These are phyloP conservation scores for Epichloe glyceriae DNA, from an alignment of 2,329 filamentous ascomycete species.

Conservation along the genomic window DNA sequence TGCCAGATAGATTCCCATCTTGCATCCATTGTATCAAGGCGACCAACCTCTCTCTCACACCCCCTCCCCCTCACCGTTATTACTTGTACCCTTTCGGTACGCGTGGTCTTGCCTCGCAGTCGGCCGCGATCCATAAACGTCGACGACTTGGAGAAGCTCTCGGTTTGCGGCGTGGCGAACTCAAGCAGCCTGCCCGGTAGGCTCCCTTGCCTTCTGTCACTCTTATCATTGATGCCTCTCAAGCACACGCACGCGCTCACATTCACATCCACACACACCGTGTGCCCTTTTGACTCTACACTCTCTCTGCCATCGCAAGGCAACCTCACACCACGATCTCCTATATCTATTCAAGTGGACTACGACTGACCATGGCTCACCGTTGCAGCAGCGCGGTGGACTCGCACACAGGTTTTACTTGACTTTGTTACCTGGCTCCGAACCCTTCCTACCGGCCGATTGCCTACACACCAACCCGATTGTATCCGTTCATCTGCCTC, in stretches of 20 bases:
- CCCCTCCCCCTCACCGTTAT: background rate
- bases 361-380: constrained; percentile 11
- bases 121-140: constrained; percentile 9
- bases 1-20: constrained; percentile 12
- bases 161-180: constrained; percentile 8
- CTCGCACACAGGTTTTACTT: background rate
- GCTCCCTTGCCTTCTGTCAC: constrained; percentile 4
- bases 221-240: constrained; percentile 2
- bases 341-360: background rate
- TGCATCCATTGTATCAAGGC: constrained; percentile 6
- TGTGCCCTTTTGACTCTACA: background rate
- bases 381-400: background rate
- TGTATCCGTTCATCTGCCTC: background rate
- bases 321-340: background rate
- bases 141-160: background rate
- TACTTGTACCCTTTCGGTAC: constrained; percentile 10
- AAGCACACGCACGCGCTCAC: background rate
- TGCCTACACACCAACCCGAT: constrained; percentile 1
- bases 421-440: background rate
- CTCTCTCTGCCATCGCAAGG: background rate
- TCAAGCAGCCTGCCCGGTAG: constrained; percentile 7
- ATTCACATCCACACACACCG: background rate
- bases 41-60: constrained; percentile 5
- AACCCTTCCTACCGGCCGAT: background rate
- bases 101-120: constrained; percentile 14